A percentile compares a stretch with the other conserved stretches of the same genome.
Evolutionary conservation across 495 filamentous ascomycete species (phyloP).

Genomic region (Penicillium flavigenum): DNA sequence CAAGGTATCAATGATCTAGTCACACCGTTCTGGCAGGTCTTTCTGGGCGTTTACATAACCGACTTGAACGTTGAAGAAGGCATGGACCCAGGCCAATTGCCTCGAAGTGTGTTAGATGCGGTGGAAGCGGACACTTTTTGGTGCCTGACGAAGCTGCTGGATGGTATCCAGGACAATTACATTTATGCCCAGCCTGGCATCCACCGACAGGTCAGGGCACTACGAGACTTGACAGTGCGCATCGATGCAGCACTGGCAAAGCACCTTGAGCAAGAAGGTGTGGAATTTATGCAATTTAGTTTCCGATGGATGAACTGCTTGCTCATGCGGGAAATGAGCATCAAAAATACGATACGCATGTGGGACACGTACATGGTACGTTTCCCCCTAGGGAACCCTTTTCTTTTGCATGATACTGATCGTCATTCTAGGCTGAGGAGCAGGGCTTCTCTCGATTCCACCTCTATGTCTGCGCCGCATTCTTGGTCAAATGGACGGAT

Average conservation of each 20-base stretch:
- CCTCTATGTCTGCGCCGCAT: conserved; percentile 96
- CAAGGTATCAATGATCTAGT: conserved; percentile 98
- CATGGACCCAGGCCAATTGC: conserved; percentile 95
- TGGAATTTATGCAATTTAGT: conserved; percentile 99
- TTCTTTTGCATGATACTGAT: conserved; percentile 21
- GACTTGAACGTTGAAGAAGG: conserved; percentile 87
- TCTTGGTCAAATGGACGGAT: conserved; percentile 98
- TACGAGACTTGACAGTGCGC: conserved; percentile 83
- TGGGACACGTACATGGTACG: conserved; percentile 98
- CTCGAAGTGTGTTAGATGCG: conserved; percentile 86
- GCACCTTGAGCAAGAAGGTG: conserved; percentile 83
- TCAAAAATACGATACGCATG: conserved; percentile 95
- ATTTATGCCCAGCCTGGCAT: conserved; percentile 97
- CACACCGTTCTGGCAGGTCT: conserved; percentile 97
- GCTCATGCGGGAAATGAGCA: conserved; percentile 94
- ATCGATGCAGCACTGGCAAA: conserved; percentile 84
- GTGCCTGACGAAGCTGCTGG: conserved; percentile 94
- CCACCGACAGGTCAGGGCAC: conserved; percentile 82
- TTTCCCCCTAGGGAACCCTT: background rate
- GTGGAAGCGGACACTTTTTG: conserved; percentile 98
- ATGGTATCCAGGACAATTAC: conserved; percentile 98
- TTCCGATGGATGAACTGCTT: conserved; percentile 99
- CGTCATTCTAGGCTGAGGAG: conserved; percentile 73
- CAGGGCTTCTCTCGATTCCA: conserved; percentile 98
- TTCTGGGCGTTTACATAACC: conserved; percentile 89